Conservation (phyloP, 768 basidiomycete species). For the Suillus brevipes region DNA sequence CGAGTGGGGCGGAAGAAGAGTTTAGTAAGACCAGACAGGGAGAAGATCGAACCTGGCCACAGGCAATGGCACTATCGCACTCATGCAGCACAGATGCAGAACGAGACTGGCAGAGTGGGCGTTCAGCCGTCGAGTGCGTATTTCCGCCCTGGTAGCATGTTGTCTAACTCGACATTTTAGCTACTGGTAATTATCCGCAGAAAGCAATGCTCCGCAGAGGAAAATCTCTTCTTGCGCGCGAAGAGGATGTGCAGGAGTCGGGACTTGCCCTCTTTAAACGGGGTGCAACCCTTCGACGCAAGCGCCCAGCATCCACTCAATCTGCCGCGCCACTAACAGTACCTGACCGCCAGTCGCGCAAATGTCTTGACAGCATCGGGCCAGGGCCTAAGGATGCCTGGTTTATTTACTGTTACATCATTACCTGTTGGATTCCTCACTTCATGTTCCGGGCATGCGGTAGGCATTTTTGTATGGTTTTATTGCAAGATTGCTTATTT, state of each 20-base stretch:
- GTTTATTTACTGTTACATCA: conserved; percentile 90
- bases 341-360: conserved; percentile 38
- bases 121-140: conserved; percentile 81
- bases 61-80: conserved; percentile 92
- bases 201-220: conserved; percentile 69
- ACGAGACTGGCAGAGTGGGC: conserved; percentile 63
- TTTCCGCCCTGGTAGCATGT: conserved; percentile 1
- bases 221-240: conserved; percentile 84
- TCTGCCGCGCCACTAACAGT: conserved; percentile 41
- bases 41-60: conserved; percentile 94
- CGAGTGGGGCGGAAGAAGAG: conserved; percentile 83
- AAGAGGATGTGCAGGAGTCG: conserved; percentile 89
- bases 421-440: conserved; percentile 83
- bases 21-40: conserved; percentile 88
- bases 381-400: conserved; percentile 92
- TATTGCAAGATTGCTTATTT: conserved; percentile 12
- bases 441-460: conserved; percentile 78
- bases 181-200: conserved; percentile 77
- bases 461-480: conserved; percentile 36
- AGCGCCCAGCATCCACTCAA: conserved; percentile 46
- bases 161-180: conserved; percentile 33
- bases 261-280: conserved; percentile 92
- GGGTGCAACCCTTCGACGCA: conserved; percentile 75
- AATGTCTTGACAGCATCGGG: conserved; percentile 69
- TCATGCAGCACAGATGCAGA: conserved; percentile 77